Conservation (phyloP, 805 yeast genomes). For the Starmera amethionina region DNA sequence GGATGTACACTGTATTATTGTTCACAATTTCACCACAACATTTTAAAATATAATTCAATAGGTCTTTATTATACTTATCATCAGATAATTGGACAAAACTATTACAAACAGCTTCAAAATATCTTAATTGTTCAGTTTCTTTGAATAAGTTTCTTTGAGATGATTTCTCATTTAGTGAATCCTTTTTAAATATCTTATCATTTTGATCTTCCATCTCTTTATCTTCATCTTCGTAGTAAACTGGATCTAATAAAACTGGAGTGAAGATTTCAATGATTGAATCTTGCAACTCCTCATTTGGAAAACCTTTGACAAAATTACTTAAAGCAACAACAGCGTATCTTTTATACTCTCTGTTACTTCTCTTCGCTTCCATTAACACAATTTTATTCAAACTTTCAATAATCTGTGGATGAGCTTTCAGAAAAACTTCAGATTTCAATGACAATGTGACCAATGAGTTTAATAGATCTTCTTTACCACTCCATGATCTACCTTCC, state of each 20-base stretch:
- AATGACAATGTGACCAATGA: constrained; percentile 54
- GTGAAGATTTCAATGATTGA: constrained; percentile 23
- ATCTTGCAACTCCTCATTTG: constrained; percentile 20
- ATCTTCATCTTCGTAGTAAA: constrained; percentile 29
- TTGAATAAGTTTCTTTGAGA: constrained; percentile 31
- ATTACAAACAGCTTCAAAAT: constrained; percentile 26
- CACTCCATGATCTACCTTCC: constrained; percentile 78
- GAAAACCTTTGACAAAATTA: constrained; percentile 32
- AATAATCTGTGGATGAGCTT: constrained; percentile 20
- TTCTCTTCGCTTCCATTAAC: constrained; percentile 52
- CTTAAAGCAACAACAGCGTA: constrained; percentile 46
- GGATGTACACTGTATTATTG: constrained; percentile 17
- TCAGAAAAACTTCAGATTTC: constrained; percentile 31
- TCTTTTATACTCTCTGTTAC: constrained; percentile 54
- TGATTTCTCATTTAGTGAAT: constrained; percentile 26
- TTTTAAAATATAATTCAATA: constrained; percentile 22
- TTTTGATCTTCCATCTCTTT: constrained; percentile 18
- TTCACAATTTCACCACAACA: constrained; percentile 19
- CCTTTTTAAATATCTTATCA: neutral
- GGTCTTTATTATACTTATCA: constrained; percentile 9
- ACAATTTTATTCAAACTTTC: constrained; percentile 34
- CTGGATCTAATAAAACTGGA: constrained; percentile 25
- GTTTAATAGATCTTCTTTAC: constrained; percentile 68
- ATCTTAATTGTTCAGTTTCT: constrained; percentile 37
- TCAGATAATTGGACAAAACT: constrained; percentile 19